Percentiles rank a stretch among this genome's conserved stretches.
phyloP scores from a whole-genome alignment of 2,329 filamentous ascomycete species.

The Capronia epimyces region DNA sequence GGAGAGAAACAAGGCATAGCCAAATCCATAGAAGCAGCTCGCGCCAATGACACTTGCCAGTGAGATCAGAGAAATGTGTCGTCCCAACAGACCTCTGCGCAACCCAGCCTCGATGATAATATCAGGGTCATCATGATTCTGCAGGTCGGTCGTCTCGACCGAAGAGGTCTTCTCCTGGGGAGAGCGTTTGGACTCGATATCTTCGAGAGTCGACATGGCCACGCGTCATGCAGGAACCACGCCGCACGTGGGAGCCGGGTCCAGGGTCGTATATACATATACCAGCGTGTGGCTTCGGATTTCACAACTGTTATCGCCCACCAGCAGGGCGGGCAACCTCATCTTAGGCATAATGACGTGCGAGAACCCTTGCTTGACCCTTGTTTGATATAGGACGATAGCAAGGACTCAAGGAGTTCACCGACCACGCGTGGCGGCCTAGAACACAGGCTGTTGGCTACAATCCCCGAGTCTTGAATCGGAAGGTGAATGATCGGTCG shows the following conservation, averaged over 20 bases:
- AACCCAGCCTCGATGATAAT: constrained; percentile 2
- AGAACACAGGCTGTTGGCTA: no score
- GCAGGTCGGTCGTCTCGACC: not conserved
- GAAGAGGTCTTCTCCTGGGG: not conserved
- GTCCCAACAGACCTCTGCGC: not conserved
- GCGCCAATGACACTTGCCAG: constrained; percentile 34
- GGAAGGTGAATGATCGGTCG: no score
- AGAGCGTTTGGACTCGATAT: not conserved
- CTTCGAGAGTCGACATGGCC: not conserved
- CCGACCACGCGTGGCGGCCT: not conserved
- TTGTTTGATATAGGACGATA: not conserved
- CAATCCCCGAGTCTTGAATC: no score
- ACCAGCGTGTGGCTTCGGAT: not conserved
- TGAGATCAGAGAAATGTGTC: not conserved
- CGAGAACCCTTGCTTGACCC: not conserved
- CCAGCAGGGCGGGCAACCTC: not conserved
- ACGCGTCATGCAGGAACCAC: not conserved
- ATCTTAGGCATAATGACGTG: constrained; percentile 1
- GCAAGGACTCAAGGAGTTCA: not conserved
- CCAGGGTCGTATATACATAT: not conserved
- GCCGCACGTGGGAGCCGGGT: not conserved
- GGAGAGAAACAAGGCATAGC: constrained; percentile 47
- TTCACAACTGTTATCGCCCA: constrained; percentile 1
- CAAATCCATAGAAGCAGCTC: constrained; percentile 49
- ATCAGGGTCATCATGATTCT: not conserved